Base-by-base conservation (phyloP, 2,329 filamentous ascomycete genomes). In the Paecilomyces dactylethromorphus region DNA sequence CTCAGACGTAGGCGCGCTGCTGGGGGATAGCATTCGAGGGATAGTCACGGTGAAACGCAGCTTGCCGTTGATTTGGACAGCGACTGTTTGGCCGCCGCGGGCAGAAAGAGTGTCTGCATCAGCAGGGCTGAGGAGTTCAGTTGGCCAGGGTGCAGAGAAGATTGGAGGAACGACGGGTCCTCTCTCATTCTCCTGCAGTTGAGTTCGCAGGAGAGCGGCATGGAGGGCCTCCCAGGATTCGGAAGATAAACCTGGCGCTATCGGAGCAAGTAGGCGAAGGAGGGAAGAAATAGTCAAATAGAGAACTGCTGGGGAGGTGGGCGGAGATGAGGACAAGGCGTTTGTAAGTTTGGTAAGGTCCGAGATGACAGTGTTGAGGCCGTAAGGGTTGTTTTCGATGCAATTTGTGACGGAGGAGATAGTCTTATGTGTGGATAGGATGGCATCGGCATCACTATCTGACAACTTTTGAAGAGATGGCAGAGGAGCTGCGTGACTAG, bases 341-440 rank as follows among this genome's bases (percentile, higher is more conserved):
- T 96, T 96, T 3, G 90, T 92, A 15, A 96, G 80, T 50, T 84
- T 85, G 82, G 91, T 96, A 13, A 96, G 79, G 67, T 93, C 88
- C 1, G 90, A 94, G 18, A 96, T 83, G 8, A 90, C 82, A 0
- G 91, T 95, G 75, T 96, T 96, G 56, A 96, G 80, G 0, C 88
- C 82, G 70, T 92, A 89, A 0, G 91, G 86, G 59, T 86, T 84
- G 55, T 84, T 82, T 22, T 87, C 81, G 67, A 92, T 87, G 1
- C 89, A 87, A 5, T 80, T 76, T 0, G 86, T 89, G 58, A 92
- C 84, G 6, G 83, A 87, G 3, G 73, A 69, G 57, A 94, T 87
- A 3, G 87, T 87, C 53, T 80, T 76, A 69, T 95, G 89, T 1
- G 87, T 83, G 13, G 83, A 77, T 26, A 87, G 81, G 81, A 90